phyloP scores from a whole-genome alignment of 192 early-diverging fungal genomes.

The Linnemannia zychae region DNA sequence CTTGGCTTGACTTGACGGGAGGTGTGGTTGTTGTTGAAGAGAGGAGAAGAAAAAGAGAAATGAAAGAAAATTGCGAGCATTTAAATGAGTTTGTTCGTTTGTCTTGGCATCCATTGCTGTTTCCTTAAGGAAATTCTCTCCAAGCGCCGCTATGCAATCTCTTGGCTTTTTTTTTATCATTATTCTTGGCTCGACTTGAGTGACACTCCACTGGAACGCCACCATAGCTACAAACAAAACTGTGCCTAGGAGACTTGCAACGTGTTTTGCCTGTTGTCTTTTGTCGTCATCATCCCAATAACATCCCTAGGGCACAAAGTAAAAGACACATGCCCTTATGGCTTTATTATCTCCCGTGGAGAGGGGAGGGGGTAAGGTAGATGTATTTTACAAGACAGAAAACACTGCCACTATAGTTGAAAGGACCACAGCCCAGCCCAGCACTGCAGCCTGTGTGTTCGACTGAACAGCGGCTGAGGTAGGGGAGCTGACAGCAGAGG shows the following conservation, averaged over 20 bases:
- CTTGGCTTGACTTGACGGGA: neutral
- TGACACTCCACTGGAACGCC: no score
- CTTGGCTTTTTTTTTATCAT: neutral
- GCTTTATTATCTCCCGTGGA: no score
- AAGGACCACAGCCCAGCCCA: conserved; percentile 17
- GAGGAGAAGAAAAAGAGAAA: neutral
- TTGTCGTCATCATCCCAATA: no score
- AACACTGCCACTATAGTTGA: conserved; percentile 6
- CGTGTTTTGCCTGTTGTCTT: no score
- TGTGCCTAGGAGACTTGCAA: no score
- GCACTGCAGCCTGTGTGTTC: neutral
- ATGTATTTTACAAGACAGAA: neutral
- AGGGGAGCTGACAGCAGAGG: neutral
- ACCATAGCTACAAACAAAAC: neutral
- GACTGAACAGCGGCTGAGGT: conserved; percentile 1
- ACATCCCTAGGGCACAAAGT: no score
- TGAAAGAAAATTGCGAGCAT: neutral
- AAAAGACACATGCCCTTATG: neutral
- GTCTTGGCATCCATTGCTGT: neutral
- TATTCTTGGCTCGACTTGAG: neutral
- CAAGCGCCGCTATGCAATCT: neutral
- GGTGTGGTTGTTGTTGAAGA: neutral
- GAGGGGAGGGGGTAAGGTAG: no score
- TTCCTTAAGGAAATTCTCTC: neutral
- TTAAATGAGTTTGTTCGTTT: neutral